phyloP scores from a whole-genome alignment of 768 basidiomycete species.

The Crepidotus variabilis region DNA sequence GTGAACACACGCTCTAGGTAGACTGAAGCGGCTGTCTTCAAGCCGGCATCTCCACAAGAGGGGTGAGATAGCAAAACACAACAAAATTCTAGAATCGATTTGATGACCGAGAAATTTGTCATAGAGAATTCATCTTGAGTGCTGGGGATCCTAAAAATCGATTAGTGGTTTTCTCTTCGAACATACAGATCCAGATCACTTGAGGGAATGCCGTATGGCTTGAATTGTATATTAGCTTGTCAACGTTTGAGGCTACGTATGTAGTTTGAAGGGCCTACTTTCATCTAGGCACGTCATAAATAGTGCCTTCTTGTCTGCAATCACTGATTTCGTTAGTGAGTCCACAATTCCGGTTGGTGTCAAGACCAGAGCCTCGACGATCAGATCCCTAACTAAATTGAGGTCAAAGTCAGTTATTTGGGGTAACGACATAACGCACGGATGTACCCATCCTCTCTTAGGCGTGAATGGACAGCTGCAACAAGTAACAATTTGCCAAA shows the following conservation, averaged over 20 bases:
- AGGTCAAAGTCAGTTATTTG: background rate
- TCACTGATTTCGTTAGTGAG: slow-evolving; percentile 4
- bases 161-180: background rate
- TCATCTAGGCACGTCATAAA: slow-evolving; percentile 28
- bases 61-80: background rate
- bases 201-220: slow-evolving; percentile 1
- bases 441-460: background rate
- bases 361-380: slow-evolving; percentile 16
- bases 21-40: background rate
- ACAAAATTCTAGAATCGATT: background rate
- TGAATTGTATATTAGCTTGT: background rate
- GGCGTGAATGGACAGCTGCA: background rate
- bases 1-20: background rate
- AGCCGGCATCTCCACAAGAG: background rate
- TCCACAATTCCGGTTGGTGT: slow-evolving; percentile 2
- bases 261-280: slow-evolving; percentile 17
- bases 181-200: background rate
- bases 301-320: slow-evolving; percentile 9
- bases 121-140: background rate
- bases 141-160: background rate
- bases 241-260: too few relatives aligned
- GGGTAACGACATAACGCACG: background rate
- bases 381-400: slow-evolving; percentile 13
- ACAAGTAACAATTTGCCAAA: background rate
- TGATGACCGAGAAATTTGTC: background rate